Base-by-base conservation (phyloP, 164 flowering plant species). In the Magnolia sinica region DNA sequence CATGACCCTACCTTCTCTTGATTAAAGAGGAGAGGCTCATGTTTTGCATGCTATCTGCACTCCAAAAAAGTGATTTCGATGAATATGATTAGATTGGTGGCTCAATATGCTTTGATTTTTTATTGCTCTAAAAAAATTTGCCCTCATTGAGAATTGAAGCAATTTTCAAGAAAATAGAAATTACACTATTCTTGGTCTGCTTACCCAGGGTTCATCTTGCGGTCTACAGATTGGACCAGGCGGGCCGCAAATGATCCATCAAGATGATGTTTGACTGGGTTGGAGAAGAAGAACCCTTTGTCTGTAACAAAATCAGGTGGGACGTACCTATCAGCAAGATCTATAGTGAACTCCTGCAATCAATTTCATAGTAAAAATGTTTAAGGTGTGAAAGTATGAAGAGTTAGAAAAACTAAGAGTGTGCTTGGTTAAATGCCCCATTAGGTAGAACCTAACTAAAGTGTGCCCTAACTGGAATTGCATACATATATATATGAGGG, bases 231-330 rank as follows among this genome's bases (percentile, higher is more conserved):
- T 51, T 90, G 87, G 72, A 90, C 71, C 59, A 93, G 83, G 37
- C 98, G 98, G 78, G 97, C 98, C 29, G 98, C 98, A 88, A 95
- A 95, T 45, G 98, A 90, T 37, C 98, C 98, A 80, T 95, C 98
- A 55, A 93, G 85, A 61, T 88, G 84, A 85, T 93, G 97, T 76
- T 86, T 88, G 61, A 93, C 89, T 7, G 98, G 98, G 78, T 88
- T 83, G 37, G 98, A 93, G 78, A 78, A 84, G 80, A 85, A 95
- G 85, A 91, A 95, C 73, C 97, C 97, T 18, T 63, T 73, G 52
- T 84, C 77, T 0, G 88, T 90, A 11, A 88, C 86, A 77, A 95
- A 93, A 37, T 82, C 83, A 45, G 83, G 77, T 14, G 96, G 89
- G 14, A 89, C 93, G 68, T 84, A 95, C 83, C 81, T 87, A 72